Evolutionary conservation across 192 early-diverging fungal genomes (phyloP), one percentile per base, ranked within the genome.

Genomic region (Thamnidium elegans): DNA sequence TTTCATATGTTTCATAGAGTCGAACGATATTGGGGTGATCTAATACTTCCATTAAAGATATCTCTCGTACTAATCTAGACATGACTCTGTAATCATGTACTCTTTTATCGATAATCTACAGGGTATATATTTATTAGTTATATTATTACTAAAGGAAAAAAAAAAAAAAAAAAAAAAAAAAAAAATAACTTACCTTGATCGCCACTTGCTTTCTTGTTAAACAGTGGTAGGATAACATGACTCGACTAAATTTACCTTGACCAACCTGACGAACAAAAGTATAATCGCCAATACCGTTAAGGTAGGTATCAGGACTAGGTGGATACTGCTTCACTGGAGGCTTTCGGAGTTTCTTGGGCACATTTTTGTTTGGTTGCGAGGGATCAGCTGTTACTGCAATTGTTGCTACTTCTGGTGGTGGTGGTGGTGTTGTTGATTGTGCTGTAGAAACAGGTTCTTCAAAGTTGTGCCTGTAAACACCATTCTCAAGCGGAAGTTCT

Each of bases 21-120:
- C 86, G 84, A 61, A 97, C 90, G 74, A 97, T 94, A 69, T 97
- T 90, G 39, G 90, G 92, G 63, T 97, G 95, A 55, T 93, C 80
- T 7, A 97, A 82, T 20, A 91, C 82, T 71, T 94, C 92, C 65
- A 97, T 83, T 45, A 94, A 80, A 42, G 75, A 74, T 54, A 88
- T 85, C 68, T 92, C 90, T 19, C 95, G 84, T 34, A 92, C 85
- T 45, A 94, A 79, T 20, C 94, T 81, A 20, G 73, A 65, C 45
- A 83, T 66, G 50, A 80, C 76, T 17, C 78, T 71, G 7, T 78
- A 19, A 68, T 78, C 76, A 68, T 83, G 73, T 17, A 67, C 66
- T 30, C 75, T 71, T 55, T 80, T 83, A 53, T 83, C 79, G 44
- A 83, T 83, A 31, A 83, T 69, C 63, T 81, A 72, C 45, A 43